Conservation (phyloP, 805 yeast genomes). For the Scheffersomyces stipitis region DNA sequence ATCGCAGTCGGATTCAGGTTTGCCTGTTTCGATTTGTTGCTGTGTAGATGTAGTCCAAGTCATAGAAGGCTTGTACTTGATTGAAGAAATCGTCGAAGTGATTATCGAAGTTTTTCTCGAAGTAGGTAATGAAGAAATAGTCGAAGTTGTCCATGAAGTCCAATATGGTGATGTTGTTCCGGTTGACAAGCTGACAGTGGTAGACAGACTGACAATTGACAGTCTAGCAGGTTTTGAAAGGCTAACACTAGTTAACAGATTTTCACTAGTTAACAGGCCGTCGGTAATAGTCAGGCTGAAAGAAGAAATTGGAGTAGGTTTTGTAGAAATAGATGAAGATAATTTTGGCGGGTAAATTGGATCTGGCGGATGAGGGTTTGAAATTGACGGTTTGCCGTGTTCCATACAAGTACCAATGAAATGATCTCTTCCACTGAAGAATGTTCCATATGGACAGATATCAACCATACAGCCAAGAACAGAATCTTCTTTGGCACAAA, state of each 20-base stretch:
- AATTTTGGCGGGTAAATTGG: background rate
- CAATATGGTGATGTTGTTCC: background rate
- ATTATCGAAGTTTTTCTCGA: background rate
- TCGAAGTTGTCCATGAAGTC: background rate
- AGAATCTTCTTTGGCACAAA: conserved; percentile 38
- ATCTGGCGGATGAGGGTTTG: conserved; percentile 7
- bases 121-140: background rate
- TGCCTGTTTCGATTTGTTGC: background rate
- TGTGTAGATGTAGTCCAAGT: background rate
- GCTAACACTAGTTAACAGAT: background rate
- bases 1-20: background rate
- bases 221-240: background rate
- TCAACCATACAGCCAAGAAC: conserved; percentile 46
- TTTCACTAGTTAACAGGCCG: too few species aligned
- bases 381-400: conserved; percentile 16
- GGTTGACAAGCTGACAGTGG: background rate
- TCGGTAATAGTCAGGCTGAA: background rate
- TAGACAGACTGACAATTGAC: too few species aligned
- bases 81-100: background rate
- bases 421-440: conserved; percentile 48
- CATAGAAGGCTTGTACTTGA: background rate
- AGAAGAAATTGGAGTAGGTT: background rate
- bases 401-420: conserved; percentile 50
- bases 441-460: conserved; percentile 44
- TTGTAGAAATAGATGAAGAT: background rate